Evolutionary conservation across 305 asterid genomes (phyloP), one percentile per base, ranked within the genome.

Genomic region (Solanum aculeatissimum): DNA sequence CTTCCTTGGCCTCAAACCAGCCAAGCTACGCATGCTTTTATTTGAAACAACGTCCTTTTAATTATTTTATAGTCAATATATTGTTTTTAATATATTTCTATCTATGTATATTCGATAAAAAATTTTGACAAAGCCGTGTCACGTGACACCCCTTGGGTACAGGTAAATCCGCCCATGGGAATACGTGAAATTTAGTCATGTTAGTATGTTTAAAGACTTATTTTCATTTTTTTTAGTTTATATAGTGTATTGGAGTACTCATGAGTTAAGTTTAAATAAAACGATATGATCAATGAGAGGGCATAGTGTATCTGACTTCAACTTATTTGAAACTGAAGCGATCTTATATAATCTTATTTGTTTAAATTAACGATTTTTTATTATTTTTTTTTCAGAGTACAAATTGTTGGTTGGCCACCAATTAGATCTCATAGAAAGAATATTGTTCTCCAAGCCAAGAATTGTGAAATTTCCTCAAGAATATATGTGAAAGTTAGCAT

Each of bases 341-440:
- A 29, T 60, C 16, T 8, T 21, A 54, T 27, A 60, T 84, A 70
- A 19, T 66, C n/a, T 32, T 1, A 27, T 65, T 78, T 35, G 2
- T 18, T 68, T 4, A 68, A 66, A 35, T 68, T 68, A 2, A 68
- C 42, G 15, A 15, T 0, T 29, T 65, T 65, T 65, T 27, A 12
- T 81, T 74, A 12, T 86, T 16, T 16, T 87, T 18, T 18, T 81
- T 85, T 80, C 90, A 96, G 98, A 95, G 94, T 93, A 86, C 99
- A 95, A 90, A 97, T 96, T 2, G 97, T 96, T n/a, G 99, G 99
- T 18, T 96, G 99, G 99, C 99, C 99, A 80, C 99, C 99, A 42
- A 97, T 96, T 47, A 84, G 98, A 81, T 89, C 96, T 9, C 93
- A 86, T 92, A 87, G 98, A 86, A 95, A 91, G 84, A 93, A 91